Evolutionary conservation across 441 rosid species (phyloP), one percentile per base, ranked within the genome.

Genomic region (Croton laevigatus): DNA sequence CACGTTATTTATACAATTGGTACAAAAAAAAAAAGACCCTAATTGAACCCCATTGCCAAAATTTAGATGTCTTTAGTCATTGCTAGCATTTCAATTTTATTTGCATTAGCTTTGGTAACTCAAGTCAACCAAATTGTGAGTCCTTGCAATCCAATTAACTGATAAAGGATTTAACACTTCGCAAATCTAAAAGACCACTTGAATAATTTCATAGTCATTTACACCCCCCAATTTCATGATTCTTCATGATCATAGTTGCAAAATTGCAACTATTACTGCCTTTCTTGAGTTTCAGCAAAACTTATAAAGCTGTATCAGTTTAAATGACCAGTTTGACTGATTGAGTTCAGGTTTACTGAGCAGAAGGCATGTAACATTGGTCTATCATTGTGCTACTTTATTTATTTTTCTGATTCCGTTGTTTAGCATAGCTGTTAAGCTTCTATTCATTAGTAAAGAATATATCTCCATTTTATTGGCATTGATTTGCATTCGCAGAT

Each of bases 171-270:
- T 19, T 34, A 42, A 45, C 34, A 44, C 46, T 11, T 16, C 14
- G 22, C 20, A 63, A 42, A 27, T 44, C n/a, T 71, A 69, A 13
- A 19, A 12, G 67, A 13, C 46, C 22, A 60, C 37, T 19, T 59
- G 48, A 59, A 71, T 11, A 3, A 62, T 44, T 17, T 65, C 8
- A 3, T 9, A 27, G n/a, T 44, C 3, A 0, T 14, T 17, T 32
- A 27, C 10, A 27, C 10, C 0, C 51, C 5, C 16, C 10, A 6
- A 20, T 44, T 44, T 63, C 16, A 45, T 44, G 54, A 55, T 37
- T 27, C 32, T 27, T 27, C 13, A 37, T 46, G 42, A n/a, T 0
- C 12, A 67, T 40, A 51, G 20, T 67, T 10, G 20, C 19, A 38
- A 38, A 38, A 19, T n/a, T 38, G 70, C 37, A 67, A 67, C 20